These are phyloP conservation scores for Hirsutella minnesotensis DNA, from an alignment of 2,329 filamentous ascomycete genomes.

Conservation along the genomic window DNA sequence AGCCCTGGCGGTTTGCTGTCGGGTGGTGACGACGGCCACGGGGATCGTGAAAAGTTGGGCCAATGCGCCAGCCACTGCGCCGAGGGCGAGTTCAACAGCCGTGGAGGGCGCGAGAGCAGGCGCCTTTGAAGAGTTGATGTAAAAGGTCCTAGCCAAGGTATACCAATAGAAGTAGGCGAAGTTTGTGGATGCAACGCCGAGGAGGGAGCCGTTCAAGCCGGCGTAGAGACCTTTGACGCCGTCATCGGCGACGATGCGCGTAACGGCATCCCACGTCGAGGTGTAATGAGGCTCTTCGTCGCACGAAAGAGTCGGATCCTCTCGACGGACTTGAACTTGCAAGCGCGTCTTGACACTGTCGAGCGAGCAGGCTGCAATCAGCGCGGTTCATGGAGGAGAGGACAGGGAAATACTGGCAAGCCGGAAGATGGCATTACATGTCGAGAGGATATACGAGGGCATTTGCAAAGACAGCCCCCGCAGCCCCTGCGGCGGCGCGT, in stretches of 20 bases:
- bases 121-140: conserved; percentile 48
- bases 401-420: not conserved
- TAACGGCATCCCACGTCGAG: conserved; percentile 79
- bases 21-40: conserved; percentile 86
- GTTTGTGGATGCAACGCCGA: conserved; percentile 93
- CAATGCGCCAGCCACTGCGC: conserved; percentile 77
- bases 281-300: conserved; percentile 59
- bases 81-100: conserved; percentile 69
- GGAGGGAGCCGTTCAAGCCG: conserved; percentile 72
- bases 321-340: conserved; percentile 78
- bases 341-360: conserved; percentile 85
- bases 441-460: conserved; percentile 92
- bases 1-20: conserved; percentile 87
- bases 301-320: conserved; percentile 22
- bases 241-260: conserved; percentile 70
- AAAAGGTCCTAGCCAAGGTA: conserved; percentile 72
- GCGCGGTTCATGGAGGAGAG: not conserved
- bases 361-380: not conserved
- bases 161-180: conserved; percentile 99
- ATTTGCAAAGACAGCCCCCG: conserved; percentile 89
- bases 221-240: conserved; percentile 76
- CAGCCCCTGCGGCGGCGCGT: conserved; percentile 80
- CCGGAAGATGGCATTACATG: conserved; percentile 51
- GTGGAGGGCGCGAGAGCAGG: conserved; percentile 53
- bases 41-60: conserved; percentile 96